Evolutionary conservation across 2,329 filamentous ascomycete genomes (phyloP).

Genomic region (Phaeosphaeriaceae sp.): DNA sequence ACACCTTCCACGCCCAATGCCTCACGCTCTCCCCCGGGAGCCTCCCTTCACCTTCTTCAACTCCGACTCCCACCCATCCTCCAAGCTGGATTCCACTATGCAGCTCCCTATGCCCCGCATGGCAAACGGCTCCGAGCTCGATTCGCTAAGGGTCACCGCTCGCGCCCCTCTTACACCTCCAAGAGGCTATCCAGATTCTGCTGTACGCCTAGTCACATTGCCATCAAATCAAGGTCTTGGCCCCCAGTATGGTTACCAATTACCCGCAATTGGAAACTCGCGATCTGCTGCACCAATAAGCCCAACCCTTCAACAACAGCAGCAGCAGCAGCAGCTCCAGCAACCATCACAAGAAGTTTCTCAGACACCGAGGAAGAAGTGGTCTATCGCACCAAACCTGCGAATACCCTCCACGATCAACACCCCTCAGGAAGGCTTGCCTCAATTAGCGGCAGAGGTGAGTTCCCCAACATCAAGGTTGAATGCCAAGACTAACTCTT

Average conservation of each 20-base stretch:
- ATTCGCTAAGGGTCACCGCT: conserved; percentile 25
- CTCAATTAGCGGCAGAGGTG: conserved; percentile 51
- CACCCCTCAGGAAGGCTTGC: conserved; percentile 49
- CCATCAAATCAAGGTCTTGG: conserved; percentile 33
- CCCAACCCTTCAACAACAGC: conserved; percentile 29
- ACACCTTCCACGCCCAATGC: conserved; percentile 50
- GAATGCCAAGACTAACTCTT: conserved; percentile 15
- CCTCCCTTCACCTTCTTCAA: conserved; percentile 43
- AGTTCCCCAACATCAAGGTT: conserved; percentile 7
- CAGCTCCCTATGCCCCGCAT: conserved; percentile 42
- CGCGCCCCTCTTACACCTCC: conserved; percentile 44
- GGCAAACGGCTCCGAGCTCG: conserved; percentile 29
- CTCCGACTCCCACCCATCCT: conserved; percentile 24
- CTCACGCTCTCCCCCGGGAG: conserved; percentile 47
- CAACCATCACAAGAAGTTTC: conserved; percentile 28
- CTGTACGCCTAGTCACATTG: conserved; percentile 40
- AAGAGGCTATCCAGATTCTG: conserved; percentile 34
- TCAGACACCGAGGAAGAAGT: conserved; percentile 38
- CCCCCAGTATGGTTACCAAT: conserved; percentile 42
- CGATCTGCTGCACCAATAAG: conserved; percentile 36
- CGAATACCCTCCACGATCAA: conserved; percentile 45
- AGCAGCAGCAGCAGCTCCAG: neutral
- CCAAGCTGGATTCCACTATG: conserved; percentile 41
- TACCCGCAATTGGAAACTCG: conserved; percentile 46
- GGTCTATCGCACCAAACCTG: conserved; percentile 44